A percentile compares a stretch with the other conserved stretches of the same genome.
Evolutionary conservation across 805 yeast species (phyloP).

Genomic region (Myxozyma geophila): DNA sequence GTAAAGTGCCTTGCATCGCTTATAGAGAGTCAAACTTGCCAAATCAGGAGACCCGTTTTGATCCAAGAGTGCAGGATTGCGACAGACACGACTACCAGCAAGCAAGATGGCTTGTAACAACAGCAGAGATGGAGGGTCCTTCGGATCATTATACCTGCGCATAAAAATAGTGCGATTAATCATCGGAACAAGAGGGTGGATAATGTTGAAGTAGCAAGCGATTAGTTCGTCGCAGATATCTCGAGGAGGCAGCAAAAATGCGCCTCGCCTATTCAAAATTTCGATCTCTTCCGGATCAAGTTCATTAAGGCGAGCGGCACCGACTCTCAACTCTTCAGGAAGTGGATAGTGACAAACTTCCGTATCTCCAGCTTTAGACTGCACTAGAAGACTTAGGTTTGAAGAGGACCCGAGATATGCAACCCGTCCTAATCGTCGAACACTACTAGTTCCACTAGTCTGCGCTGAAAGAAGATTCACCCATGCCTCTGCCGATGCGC

Average conservation of each 20-base stretch:
- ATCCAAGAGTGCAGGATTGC: constrained; percentile 58
- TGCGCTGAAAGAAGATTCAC: constrained; percentile 46
- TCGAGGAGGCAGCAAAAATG: constrained; percentile 67
- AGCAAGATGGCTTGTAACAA: constrained; percentile 71
- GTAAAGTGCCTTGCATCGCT: constrained; percentile 74
- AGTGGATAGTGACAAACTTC: constrained; percentile 51
- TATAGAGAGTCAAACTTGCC: constrained; percentile 63
- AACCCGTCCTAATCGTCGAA: constrained; percentile 40
- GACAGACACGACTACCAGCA: constrained; percentile 67
- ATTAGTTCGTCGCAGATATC: constrained; percentile 65
- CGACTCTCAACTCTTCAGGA: constrained; percentile 39
- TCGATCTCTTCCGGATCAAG: constrained; percentile 67
- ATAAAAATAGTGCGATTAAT: constrained; percentile 66
- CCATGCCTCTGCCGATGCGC: constrained; percentile 40
- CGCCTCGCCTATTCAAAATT: constrained; percentile 54
- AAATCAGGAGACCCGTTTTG: constrained; percentile 53
- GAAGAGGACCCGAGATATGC: constrained; percentile 62
- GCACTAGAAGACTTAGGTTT: constrained; percentile 54
- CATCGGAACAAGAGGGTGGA: constrained; percentile 73
- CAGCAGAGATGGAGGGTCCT: constrained; percentile 63
- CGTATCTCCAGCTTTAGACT: constrained; percentile 50
- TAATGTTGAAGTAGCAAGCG: constrained; percentile 61
- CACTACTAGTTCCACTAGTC: constrained; percentile 42
- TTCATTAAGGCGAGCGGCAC: constrained; percentile 41
- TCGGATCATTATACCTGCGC: constrained; percentile 58